phyloP scores from a whole-genome alignment of 1,284 basidiomycete genomes.

The Heterobasidion occidentale region DNA sequence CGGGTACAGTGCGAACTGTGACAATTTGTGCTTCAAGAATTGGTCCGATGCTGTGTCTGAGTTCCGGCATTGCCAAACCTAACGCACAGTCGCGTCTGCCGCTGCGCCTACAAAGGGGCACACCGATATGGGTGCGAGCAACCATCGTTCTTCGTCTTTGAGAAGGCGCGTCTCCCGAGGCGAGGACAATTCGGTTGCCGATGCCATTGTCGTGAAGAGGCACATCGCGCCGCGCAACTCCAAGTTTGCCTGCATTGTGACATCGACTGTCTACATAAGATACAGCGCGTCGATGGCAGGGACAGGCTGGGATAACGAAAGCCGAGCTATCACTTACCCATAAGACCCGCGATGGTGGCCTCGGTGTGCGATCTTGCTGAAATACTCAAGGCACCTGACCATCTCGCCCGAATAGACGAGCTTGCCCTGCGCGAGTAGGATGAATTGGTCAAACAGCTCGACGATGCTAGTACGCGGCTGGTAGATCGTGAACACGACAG shows the following conservation, averaged over 20 bases:
- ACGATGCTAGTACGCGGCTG: slow-evolving; percentile 99
- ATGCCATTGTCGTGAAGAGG: no score
- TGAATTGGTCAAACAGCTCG: slow-evolving; percentile 85
- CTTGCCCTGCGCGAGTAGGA: slow-evolving; percentile 81
- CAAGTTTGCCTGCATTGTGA: slow-evolving; percentile 73
- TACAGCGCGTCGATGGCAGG: slow-evolving; percentile 4
- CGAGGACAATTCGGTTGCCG: no score
- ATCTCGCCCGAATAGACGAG: slow-evolving; percentile 80
- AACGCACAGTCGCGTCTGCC: no score
- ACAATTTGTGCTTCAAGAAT: no score
- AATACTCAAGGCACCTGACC: slow-evolving; percentile 71
- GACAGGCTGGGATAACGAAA: background rate
- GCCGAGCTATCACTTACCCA: slow-evolving; percentile 48
- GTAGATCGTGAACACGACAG: slow-evolving; percentile 95
- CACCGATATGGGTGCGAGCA: no score
- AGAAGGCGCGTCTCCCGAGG: no score
- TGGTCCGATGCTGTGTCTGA: no score
- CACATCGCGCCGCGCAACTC: slow-evolving; percentile 26
- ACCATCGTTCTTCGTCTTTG: slow-evolving; percentile 8
- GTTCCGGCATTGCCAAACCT: no score
- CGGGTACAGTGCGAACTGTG: no score
- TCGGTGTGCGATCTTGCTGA: slow-evolving; percentile 80
- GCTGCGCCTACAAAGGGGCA: no score
- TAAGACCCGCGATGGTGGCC: slow-evolving; percentile 93
- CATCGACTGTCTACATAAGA: slow-evolving; percentile 57